Base-by-base conservation (phyloP, 2,329 filamentous ascomycete species). In the Neocatenulostroma microsporum region DNA sequence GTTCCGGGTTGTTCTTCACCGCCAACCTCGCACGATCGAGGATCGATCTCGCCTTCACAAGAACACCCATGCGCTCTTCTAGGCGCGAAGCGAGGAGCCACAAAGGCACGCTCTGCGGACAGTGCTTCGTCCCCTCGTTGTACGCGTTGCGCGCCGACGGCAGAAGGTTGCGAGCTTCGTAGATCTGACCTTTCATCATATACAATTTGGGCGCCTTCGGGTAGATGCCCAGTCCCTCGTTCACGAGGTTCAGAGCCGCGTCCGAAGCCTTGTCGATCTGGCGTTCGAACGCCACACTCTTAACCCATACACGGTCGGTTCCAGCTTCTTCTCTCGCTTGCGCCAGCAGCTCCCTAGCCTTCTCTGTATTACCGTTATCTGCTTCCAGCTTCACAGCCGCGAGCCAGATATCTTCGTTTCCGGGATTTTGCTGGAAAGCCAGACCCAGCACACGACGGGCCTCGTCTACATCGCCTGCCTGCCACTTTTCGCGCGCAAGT, bases 131-230 rank as follows among this genome's bases (percentile, higher is more conserved):
- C 23, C 91, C 91, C 4, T 84, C 82, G 41, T 76, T 78, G 62
- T 91, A 96, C 0, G 89, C 87, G 59, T 96, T 87, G 30, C 91
- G 78, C 3, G 91, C 91, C 61, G 91, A 84, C 0, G 82, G 80
- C 11, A 82, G 66, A 64, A 86, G 87, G 50, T 76, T 80, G 30
- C 87, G 73, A 28, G 80, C 74, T 56, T 95, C 84, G 69, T 98
- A 98, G 45, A 96, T 91, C 58, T 98, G 91, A 0, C 93, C 91
- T 64, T 98, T 98, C 69, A 94, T 84, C 84, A 96, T 95, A 82
- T 89, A 95, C 17, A 98, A 72, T 63, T 96, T 96, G 35, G 85
- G 74, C 10, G 82, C 78, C 29, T 79, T 76, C 1, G 91, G 89
- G 66, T 94, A 98, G 8, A 85, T 73, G 47, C 88, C 81, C 23